Conservation (phyloP, 305 asterid genomes). For the Fraxinus sp. region DNA sequence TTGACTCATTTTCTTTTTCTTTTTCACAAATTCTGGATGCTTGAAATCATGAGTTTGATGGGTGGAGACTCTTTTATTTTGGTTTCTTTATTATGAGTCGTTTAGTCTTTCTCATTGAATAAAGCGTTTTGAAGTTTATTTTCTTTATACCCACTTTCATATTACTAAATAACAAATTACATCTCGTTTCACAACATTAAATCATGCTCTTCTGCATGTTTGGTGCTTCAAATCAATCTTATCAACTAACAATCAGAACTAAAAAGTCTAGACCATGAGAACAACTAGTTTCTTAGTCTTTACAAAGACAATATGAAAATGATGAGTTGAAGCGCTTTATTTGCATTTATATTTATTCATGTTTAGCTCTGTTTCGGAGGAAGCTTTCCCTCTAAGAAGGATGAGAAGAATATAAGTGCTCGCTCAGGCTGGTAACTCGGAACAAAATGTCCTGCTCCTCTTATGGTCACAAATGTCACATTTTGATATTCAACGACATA, state of each 20-base stretch:
- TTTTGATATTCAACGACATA: constrained; percentile 44
- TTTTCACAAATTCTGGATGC: background rate
- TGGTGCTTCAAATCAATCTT: background rate
- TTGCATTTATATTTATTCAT: background rate
- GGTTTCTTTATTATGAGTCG: background rate
- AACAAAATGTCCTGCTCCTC: constrained; percentile 59
- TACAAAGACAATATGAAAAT: background rate
- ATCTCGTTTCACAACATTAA: background rate
- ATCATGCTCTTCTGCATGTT: background rate
- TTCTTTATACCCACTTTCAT: background rate
- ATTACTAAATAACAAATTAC: background rate
- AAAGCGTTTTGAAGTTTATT: background rate
- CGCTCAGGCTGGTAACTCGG: constrained; percentile 57
- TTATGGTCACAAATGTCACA: constrained; percentile 41
- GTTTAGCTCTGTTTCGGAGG: constrained; percentile 6
- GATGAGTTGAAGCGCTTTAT: background rate
- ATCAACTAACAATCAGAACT: background rate
- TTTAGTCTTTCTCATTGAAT: background rate
- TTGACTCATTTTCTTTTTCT: background rate
- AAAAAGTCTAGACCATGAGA: background rate
- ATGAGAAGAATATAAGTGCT: constrained; percentile 31
- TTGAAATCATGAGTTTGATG: background rate
- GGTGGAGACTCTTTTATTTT: background rate
- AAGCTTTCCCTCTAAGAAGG: constrained; percentile 31
- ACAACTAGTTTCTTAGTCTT: background rate